phyloP scores from a whole-genome alignment of 2,329 filamentous ascomycete species.

The Fusarium hainanense region DNA sequence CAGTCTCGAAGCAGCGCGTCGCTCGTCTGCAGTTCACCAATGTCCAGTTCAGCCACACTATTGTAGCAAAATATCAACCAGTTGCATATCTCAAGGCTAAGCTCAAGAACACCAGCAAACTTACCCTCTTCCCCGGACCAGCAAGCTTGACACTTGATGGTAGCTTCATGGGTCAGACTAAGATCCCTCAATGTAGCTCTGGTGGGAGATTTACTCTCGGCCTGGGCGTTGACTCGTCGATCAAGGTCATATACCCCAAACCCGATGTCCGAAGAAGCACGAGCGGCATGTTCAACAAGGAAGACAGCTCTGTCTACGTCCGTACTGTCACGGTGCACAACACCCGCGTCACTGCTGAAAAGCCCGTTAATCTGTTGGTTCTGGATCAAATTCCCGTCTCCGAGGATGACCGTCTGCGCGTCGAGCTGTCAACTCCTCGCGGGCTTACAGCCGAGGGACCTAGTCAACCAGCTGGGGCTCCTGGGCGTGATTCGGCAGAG shows the following conservation, averaged over 20 bases:
- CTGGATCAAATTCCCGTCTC: conserved; percentile 72
- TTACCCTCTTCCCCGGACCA: conserved; percentile 66
- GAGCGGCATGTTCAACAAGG: conserved; percentile 64
- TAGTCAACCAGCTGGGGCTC: conserved; percentile 51
- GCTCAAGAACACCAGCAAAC: conserved; percentile 65
- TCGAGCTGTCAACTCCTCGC: conserved; percentile 62
- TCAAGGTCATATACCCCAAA: conserved; percentile 66
- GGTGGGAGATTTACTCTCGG: conserved; percentile 65
- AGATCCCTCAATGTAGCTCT: conserved; percentile 65
- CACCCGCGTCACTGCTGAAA: conserved; percentile 54
- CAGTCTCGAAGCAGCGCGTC: conserved; percentile 68
- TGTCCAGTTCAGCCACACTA: conserved; percentile 66
- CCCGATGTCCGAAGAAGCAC: conserved; percentile 64
- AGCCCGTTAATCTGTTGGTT: conserved; percentile 61
- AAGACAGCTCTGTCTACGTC: conserved; percentile 62
- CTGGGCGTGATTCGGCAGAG: conserved; percentile 46
- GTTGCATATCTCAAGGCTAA: conserved; percentile 69
- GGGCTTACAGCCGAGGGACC: conserved; percentile 58
- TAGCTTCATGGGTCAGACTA: conserved; percentile 68
- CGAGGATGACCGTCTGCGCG: conserved; percentile 67
- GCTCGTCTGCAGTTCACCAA: conserved; percentile 63
- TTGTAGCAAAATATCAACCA: conserved; percentile 70
- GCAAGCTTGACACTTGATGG: conserved; percentile 72
- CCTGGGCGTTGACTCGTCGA: conserved; percentile 69
- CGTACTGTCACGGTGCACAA: conserved; percentile 64